These are phyloP conservation scores for Fusarium agapanthi DNA, from an alignment of 2,329 filamentous ascomycete species.

Conservation along the genomic window DNA sequence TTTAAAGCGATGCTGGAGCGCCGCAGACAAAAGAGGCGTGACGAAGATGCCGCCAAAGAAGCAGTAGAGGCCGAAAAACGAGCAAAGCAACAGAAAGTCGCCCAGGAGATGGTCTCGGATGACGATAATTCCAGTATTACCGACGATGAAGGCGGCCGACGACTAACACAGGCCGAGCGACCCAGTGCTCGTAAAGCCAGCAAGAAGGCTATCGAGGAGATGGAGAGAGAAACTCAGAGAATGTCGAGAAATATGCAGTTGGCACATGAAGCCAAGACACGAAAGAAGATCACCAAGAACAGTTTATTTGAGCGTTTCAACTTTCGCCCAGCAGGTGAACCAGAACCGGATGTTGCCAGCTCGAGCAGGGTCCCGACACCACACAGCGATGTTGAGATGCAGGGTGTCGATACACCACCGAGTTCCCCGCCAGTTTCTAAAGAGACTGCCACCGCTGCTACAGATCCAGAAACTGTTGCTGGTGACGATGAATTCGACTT, in stretches of 20 bases:
- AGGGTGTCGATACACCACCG: constrained; percentile 70
- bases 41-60: constrained; percentile 68
- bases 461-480: background rate
- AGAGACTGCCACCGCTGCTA: constrained; percentile 34
- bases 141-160: constrained; percentile 70
- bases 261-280: constrained; percentile 86
- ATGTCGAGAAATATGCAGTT: constrained; percentile 91
- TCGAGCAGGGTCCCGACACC: constrained; percentile 66
- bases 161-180: constrained; percentile 73
- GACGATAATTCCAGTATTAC: constrained; percentile 61
- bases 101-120: constrained; percentile 47
- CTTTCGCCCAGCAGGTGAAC: constrained; percentile 61
- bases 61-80: constrained; percentile 56
- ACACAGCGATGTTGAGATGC: constrained; percentile 62
- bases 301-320: constrained; percentile 88
- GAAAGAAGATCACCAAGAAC: constrained; percentile 87
- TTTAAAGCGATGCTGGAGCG: constrained; percentile 77
- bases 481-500: constrained; percentile 18
- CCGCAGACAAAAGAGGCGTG: constrained; percentile 76
- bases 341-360: constrained; percentile 53
- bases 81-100: constrained; percentile 48
- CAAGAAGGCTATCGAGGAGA: constrained; percentile 94
- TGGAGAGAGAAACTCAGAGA: constrained; percentile 93
- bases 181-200: constrained; percentile 81
- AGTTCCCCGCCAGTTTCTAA: constrained; percentile 68